A percentile compares a stretch with the other conserved stretches of the same genome.
phyloP scores from a whole-genome alignment of 768 basidiomycete species.

The Paxillus ammoniavirescens region DNA sequence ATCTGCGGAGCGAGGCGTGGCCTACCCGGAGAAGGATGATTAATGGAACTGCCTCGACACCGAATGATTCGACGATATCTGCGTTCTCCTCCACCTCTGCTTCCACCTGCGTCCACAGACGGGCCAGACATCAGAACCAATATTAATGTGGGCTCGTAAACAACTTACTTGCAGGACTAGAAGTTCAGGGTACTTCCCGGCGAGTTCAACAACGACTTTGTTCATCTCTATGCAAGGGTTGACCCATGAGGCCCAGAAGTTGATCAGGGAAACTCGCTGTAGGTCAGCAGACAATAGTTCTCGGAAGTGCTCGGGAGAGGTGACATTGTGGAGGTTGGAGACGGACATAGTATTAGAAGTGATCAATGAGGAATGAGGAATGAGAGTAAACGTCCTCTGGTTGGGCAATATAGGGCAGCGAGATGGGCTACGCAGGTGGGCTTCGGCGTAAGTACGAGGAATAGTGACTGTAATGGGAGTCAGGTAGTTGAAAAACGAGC shows the following conservation, averaged over 20 bases:
- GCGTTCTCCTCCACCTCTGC: constrained; percentile 79
- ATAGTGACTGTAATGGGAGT: neutral
- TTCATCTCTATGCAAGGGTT: constrained; percentile 91
- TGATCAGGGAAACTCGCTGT: constrained; percentile 77
- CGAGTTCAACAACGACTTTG: constrained; percentile 67
- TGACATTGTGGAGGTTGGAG: constrained; percentile 47
- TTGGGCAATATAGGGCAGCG: neutral
- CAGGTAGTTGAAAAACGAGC: neutral
- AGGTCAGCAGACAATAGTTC: constrained; percentile 73
- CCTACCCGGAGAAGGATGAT: constrained; percentile 80
- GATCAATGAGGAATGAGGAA: neutral
- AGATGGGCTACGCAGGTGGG: neutral
- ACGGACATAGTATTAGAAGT: constrained; percentile 15
- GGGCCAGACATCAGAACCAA: neutral
- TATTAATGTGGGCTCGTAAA: neutral
- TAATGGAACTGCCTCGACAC: constrained; percentile 84
- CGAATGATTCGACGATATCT: constrained; percentile 91
- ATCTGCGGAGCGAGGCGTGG: neutral
- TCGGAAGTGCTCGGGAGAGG: constrained; percentile 72
- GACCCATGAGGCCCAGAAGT: constrained; percentile 95
- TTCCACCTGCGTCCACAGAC: constrained; percentile 33
- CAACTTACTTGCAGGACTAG: constrained; percentile 70
- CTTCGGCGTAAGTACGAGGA: neutral
- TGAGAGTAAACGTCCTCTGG: too few species aligned
- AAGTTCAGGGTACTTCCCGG: constrained; percentile 64